A percentile compares a stretch with the other conserved stretches of the same genome.
Evolutionary conservation across 176 grass and related monocot species (phyloP).

Genomic region (Musa beccarii): DNA sequence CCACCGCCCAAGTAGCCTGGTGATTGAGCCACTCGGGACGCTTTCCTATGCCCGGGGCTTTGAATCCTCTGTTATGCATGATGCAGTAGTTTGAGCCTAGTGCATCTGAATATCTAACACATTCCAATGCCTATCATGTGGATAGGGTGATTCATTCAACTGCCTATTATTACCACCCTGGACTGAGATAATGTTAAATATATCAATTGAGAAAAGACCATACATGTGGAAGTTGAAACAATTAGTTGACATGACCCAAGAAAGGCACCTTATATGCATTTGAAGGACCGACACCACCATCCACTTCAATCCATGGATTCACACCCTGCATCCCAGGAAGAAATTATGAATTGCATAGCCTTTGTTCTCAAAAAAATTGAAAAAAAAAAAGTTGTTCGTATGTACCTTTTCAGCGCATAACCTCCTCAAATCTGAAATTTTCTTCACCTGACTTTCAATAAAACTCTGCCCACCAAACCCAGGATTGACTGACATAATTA

Average conservation of each 20-base stretch:
- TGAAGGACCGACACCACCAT: constrained; percentile 80
- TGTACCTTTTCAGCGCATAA: constrained; percentile 91
- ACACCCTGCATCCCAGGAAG: constrained; percentile 47
- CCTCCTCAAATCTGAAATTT: constrained; percentile 90
- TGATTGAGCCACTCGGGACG: too few relatives aligned
- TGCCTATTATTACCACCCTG: too few relatives aligned
- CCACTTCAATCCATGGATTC: constrained; percentile 98
- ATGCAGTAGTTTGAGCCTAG: too few relatives aligned
- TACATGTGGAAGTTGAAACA: background rate
- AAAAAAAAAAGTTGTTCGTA: constrained; percentile 3
- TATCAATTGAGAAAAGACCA: too few relatives aligned
- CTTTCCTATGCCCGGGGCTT: too few relatives aligned
- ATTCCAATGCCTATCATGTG: too few relatives aligned
- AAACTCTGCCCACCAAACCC: constrained; percentile 99
- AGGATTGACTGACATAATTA: constrained; percentile 99
- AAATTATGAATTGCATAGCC: background rate
- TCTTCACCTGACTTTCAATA: constrained; percentile 99
- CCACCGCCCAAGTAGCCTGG: too few relatives aligned
- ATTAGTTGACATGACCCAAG: background rate
- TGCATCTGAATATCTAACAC: too few relatives aligned
- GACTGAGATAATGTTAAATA: too few relatives aligned
- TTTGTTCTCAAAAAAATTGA: background rate
- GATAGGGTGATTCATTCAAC: too few relatives aligned
- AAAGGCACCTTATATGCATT: constrained; percentile 84
- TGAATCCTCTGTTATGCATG: too few relatives aligned